These are phyloP conservation scores for Neurospora africana DNA, from an alignment of 495 filamentous ascomycete species.

Conservation along the genomic window DNA sequence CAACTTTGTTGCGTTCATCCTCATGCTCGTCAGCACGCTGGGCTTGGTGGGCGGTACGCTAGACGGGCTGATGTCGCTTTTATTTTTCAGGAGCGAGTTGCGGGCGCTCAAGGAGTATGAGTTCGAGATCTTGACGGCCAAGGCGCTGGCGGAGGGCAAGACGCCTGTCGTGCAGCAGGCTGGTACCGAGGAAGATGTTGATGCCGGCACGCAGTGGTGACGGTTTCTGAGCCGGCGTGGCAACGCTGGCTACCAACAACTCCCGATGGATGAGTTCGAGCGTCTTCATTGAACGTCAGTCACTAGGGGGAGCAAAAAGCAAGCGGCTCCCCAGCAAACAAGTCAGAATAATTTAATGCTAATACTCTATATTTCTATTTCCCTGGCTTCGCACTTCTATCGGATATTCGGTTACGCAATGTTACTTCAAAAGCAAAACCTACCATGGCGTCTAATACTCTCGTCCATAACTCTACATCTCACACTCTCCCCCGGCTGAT, in stretches of 20 bases:
- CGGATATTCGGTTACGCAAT: neutral
- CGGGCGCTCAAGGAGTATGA: constrained; percentile 85
- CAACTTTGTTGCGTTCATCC: constrained; percentile 67
- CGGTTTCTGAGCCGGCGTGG: constrained; percentile 3
- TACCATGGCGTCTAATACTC: neutral
- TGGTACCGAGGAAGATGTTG: constrained; percentile 15
- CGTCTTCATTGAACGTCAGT: neutral
- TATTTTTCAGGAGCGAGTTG: constrained; percentile 79
- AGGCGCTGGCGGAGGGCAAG: constrained; percentile 18
- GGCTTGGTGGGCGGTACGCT: constrained; percentile 64
- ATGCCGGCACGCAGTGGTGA: constrained; percentile 3
- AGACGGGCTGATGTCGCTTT: constrained; percentile 73
- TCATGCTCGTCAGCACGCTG: constrained; percentile 68
- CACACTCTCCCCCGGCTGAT: neutral
- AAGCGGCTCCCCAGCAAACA: neutral
- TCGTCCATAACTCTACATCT: neutral
- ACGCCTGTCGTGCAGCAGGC: constrained; percentile 7
- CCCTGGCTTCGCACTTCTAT: neutral
- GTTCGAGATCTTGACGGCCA: constrained; percentile 78
- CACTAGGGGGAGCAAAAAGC: neutral
- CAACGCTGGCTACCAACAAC: neutral
- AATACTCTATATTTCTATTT: constrained; percentile 9
- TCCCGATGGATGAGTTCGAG: neutral
- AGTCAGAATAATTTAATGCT: constrained; percentile 4
- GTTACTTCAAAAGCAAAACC: neutral